Evolutionary conservation across 768 basidiomycete genomes (phyloP).

Genomic region (Leccinum imitatum): DNA sequence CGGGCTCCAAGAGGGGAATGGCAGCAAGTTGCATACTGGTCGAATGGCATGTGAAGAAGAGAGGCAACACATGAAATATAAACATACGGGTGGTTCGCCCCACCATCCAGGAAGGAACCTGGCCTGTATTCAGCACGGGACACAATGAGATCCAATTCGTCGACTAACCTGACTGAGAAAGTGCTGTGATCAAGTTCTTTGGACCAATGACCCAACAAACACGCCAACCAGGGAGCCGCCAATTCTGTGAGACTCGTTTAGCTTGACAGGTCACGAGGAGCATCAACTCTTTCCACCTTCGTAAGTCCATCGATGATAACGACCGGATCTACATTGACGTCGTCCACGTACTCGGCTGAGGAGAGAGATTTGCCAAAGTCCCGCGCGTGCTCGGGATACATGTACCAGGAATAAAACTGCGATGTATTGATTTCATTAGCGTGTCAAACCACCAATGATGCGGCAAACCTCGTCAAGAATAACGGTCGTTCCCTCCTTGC

Average conservation of each 20-base stretch:
- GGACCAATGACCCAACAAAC: constrained; percentile 91
- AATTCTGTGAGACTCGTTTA: constrained; percentile 58
- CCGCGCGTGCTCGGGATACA: constrained; percentile 75
- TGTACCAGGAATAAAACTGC: constrained; percentile 75
- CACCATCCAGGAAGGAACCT: constrained; percentile 89
- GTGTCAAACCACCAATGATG: not conserved
- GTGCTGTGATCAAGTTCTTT: constrained; percentile 81
- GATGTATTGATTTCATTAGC: not conserved
- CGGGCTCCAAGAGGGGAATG: constrained; percentile 75
- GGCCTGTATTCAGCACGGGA: constrained; percentile 1
- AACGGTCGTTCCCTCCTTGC: constrained; percentile 77
- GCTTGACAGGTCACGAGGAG: constrained; percentile 35
- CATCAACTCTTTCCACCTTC: constrained; percentile 50
- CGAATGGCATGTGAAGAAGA: constrained; percentile 1
- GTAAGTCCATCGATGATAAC: constrained; percentile 91
- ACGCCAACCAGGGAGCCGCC: constrained; percentile 94
- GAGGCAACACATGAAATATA: not conserved
- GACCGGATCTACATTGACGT: constrained; percentile 82
- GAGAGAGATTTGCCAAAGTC: constrained; percentile 70
- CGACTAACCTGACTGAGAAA: constrained; percentile 67
- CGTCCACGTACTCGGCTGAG: constrained; percentile 79
- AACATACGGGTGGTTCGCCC: constrained; percentile 87
- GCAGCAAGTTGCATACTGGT: constrained; percentile 83
- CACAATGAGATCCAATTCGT: not conserved
- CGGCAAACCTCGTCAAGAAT: constrained; percentile 74